Conservation (phyloP, 805 yeast genomes). For the Scheffersomyces coipomensis region DNA sequence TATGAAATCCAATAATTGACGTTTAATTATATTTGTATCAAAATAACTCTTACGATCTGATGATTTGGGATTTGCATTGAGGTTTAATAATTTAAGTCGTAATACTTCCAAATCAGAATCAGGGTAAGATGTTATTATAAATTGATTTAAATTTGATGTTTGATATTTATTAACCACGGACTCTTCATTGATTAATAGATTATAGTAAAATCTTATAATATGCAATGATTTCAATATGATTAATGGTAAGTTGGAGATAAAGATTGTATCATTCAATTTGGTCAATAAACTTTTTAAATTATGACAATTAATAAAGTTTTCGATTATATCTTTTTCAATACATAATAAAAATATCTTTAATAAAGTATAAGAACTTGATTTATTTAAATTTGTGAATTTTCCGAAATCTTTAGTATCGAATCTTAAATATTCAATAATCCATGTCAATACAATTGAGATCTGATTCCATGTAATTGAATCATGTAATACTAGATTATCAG, state of each 20-base stretch:
- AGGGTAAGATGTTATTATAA: conserved; percentile 11
- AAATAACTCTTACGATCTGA: background rate
- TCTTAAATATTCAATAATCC: conserved; percentile 20
- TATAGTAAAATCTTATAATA: conserved; percentile 18
- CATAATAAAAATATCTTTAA: conserved; percentile 23
- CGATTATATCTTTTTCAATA: conserved; percentile 13
- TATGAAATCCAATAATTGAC: conserved; percentile 3
- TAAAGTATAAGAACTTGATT: conserved; percentile 19
- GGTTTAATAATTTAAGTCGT: conserved; percentile 3
- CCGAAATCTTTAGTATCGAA: conserved; percentile 6
- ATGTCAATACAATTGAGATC: conserved; percentile 21
- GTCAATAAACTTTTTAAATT: conserved; percentile 11
- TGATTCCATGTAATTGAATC: conserved; percentile 22
- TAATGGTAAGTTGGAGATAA: conserved; percentile 10
- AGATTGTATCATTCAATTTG: conserved; percentile 1
- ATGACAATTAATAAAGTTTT: conserved; percentile 17
- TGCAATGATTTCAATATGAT: conserved; percentile 19
- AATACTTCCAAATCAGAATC: conserved; percentile 17
- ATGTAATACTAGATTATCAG: conserved; percentile 26
- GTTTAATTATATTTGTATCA: background rate
- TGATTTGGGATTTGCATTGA: background rate
- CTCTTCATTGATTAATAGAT: conserved; percentile 3
- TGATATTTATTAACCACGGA: conserved; percentile 2
- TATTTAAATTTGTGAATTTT: conserved; percentile 7
- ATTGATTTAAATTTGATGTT: conserved; percentile 3